Conservation (phyloP, 1,284 basidiomycete genomes). For the Tylopilus sp. region DNA sequence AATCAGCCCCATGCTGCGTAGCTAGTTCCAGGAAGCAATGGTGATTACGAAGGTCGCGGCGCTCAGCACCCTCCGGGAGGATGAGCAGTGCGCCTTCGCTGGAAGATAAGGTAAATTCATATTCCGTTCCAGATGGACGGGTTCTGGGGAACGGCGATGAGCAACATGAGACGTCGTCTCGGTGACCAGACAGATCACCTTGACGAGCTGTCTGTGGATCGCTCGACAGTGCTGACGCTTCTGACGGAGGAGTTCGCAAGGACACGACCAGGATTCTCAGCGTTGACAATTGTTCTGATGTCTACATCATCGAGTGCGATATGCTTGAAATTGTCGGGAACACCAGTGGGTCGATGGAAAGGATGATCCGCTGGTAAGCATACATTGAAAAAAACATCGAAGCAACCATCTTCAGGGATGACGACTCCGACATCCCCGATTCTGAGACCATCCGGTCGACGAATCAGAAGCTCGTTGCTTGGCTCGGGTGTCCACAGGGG, state of each 20-base stretch:
- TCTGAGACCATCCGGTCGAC: too few species aligned
- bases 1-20: slow-evolving; percentile 5
- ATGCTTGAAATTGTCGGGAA: not conserved
- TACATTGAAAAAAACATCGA: slow-evolving; percentile 33
- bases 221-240: not conserved
- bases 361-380: slow-evolving; percentile 15
- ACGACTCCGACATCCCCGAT: too few species aligned
- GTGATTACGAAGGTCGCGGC: slow-evolving; percentile 7
- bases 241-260: not conserved
- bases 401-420: too few species aligned
- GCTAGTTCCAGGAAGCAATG: slow-evolving; percentile 3
- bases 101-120: too few species aligned
- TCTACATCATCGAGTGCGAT: not conserved
- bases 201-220: not conserved
- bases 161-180: not conserved
- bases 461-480: too few species aligned
- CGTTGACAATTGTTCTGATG: not conserved
- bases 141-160: not conserved
- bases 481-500: not conserved
- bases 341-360: slow-evolving; percentile 9
- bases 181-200: not conserved
- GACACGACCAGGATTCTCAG: not conserved
- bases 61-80: slow-evolving; percentile 12
- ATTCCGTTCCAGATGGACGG: too few species aligned
- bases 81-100: too few species aligned